Percentiles rank a stretch among this genome's conserved stretches.
phyloP scores from a whole-genome alignment of 192 early-diverging fungal species.

The Radiomyces spectabilis region DNA sequence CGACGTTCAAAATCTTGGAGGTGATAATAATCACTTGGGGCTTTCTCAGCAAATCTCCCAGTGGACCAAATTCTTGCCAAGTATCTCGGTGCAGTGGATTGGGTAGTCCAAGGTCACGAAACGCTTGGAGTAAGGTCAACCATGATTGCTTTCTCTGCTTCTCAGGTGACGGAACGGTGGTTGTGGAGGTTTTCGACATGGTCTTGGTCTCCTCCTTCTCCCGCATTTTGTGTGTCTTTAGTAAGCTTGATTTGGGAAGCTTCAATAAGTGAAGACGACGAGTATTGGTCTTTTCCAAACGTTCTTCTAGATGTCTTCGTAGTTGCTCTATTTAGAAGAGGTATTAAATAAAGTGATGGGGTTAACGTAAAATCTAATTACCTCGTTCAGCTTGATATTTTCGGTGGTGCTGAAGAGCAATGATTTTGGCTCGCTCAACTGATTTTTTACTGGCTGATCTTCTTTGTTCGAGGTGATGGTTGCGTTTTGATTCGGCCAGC shows the following conservation, averaged over 20 bases:
- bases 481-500: constrained; percentile 10
- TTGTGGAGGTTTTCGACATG: too few relatives aligned
- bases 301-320: too few relatives aligned
- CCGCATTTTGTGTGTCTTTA: too few relatives aligned
- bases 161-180: too few relatives aligned
- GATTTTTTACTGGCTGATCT: constrained; percentile 7
- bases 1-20: constrained; percentile 25
- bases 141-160: constrained; percentile 4
- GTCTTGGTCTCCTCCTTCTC: too few relatives aligned
- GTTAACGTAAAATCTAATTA: too few relatives aligned
- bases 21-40: constrained; percentile 30
- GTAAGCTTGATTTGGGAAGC: too few relatives aligned
- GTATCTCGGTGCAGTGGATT: not conserved
- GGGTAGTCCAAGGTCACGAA: constrained; percentile 3
- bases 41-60: constrained; percentile 21
- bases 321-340: too few relatives aligned
- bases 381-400: constrained; percentile 8
- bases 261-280: too few relatives aligned
- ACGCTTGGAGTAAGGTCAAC: constrained; percentile 4
- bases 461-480: constrained; percentile 9
- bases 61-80: constrained; percentile 18
- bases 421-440: constrained; percentile 15
- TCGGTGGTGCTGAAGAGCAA: constrained; percentile 2
- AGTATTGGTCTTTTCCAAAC: too few relatives aligned
- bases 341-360: too few relatives aligned